Evolutionary conservation across 2,329 filamentous ascomycete genomes (phyloP).

Genomic region (Colletotrichum plurivorum): DNA sequence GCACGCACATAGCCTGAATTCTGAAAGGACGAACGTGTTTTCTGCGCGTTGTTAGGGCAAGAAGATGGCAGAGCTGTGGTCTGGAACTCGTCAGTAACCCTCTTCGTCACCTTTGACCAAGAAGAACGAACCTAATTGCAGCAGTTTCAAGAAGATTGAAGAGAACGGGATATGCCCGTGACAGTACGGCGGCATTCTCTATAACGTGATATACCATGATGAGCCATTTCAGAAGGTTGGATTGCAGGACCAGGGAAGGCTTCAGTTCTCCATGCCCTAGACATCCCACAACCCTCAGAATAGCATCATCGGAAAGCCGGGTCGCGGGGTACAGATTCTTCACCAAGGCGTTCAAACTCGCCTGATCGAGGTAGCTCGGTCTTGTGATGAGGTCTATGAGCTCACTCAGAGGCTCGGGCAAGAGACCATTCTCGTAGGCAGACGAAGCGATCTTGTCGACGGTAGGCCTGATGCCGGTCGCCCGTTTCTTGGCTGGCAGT

Average conservation of each 20-base stretch:
- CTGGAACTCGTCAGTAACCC: conserved; percentile 52
- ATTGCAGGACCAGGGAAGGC: conserved; percentile 79
- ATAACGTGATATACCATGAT: conserved; percentile 81
- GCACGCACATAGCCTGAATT: conserved; percentile 79
- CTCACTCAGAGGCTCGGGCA: conserved; percentile 69
- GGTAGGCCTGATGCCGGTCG: conserved; percentile 72
- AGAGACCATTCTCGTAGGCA: conserved; percentile 78
- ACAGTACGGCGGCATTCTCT: conserved; percentile 73
- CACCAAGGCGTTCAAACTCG: conserved; percentile 76
- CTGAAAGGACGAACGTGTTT: conserved; percentile 88
- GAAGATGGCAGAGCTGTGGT: conserved; percentile 78
- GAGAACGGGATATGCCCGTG: conserved; percentile 80
- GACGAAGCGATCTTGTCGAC: conserved; percentile 74
- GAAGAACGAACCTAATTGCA: conserved; percentile 71
- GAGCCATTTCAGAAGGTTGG: conserved; percentile 82
- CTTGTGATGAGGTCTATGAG: conserved; percentile 77
- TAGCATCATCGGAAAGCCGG: conserved; percentile 70
- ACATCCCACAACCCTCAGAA: conserved; percentile 77
- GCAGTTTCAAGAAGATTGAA: conserved; percentile 89
- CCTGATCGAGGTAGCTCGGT: conserved; percentile 81
- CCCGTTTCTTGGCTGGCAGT: conserved; percentile 76
- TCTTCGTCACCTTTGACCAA: conserved; percentile 12
- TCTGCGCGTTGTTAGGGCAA: conserved; percentile 83
- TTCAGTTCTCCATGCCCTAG: conserved; percentile 86
- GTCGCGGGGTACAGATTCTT: conserved; percentile 83